phyloP scores from a whole-genome alignment of 2,329 filamentous ascomycete genomes.

The Cladophialophora chaetospira region DNA sequence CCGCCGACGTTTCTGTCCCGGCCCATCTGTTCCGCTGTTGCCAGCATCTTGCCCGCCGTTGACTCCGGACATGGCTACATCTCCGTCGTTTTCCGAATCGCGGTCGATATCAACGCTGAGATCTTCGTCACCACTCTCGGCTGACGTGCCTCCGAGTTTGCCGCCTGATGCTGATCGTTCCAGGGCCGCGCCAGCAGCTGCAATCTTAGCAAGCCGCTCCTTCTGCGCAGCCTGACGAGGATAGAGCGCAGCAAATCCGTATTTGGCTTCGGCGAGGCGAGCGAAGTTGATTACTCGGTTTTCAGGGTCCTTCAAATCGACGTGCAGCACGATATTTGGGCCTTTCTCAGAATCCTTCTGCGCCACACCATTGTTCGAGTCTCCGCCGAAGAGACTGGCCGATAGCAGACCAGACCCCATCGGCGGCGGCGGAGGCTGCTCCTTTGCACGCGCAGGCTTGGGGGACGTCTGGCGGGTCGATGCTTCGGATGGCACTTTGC shows the following conservation, averaged over 20 bases:
- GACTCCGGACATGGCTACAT: slow-evolving; percentile 44
- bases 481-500: slow-evolving; percentile 49
- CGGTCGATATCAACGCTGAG: slow-evolving; percentile 89
- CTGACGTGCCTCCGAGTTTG: slow-evolving; percentile 68
- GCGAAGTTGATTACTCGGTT: slow-evolving; percentile 97
- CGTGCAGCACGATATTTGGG: slow-evolving; percentile 80
- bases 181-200: slow-evolving; percentile 80
- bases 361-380: slow-evolving; percentile 48
- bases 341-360: slow-evolving; percentile 48
- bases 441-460: slow-evolving; percentile 59
- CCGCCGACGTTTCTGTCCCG: slow-evolving; percentile 75
- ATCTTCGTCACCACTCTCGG: slow-evolving; percentile 63
- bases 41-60: slow-evolving; percentile 57
- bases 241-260: slow-evolving; percentile 91
- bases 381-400: slow-evolving; percentile 61
- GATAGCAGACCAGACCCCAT: slow-evolving; percentile 66
- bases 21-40: slow-evolving; percentile 56
- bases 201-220: slow-evolving; percentile 83
- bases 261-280: slow-evolving; percentile 86
- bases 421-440: slow-evolving; percentile 59
- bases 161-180: slow-evolving; percentile 56
- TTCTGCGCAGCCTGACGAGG: slow-evolving; percentile 86
- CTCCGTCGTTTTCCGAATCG: slow-evolving; percentile 57
- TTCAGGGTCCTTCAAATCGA: slow-evolving; percentile 76
- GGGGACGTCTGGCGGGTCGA: slow-evolving; percentile 57